Evolutionary conservation across 1,284 basidiomycete species (phyloP), one percentile per base, ranked within the genome.

Genomic region (Moesziomyces sp.): DNA sequence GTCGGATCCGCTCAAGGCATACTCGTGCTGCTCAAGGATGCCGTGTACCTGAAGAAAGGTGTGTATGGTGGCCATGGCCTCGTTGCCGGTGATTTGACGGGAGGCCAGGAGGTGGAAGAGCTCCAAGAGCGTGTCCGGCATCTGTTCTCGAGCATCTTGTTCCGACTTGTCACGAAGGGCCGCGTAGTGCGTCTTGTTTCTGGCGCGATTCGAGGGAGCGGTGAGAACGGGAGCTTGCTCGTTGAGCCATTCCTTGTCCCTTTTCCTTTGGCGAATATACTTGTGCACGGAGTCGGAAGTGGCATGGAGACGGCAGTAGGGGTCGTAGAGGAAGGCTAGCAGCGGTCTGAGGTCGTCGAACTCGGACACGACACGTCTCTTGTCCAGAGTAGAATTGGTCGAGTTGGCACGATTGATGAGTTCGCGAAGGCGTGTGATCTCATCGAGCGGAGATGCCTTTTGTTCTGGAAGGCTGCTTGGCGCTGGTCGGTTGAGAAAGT

Each of bases 381-480:
- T 75, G 40, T 52, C 59, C 16, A 64, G 64, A 46, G 55, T 64
- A 2, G 73, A 75, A 46, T 75, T 75, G 43, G 63, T 68, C 3
- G 60, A 60, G 35, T 71, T 66, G 54, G 59, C 73, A 9, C 63
- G 59, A 23, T 63, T 69, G 63, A 75, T 67, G 35, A 75, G 73
- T 30, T 64, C 58, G 11, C 73, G 63, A 1, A 75, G 50, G 19
- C 68, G 52, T 5, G 62, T 71, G 65, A 75, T 67, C 52, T 75
- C 53, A 52, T 70, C 63, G 14, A 75, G 28, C 0, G 73, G 73
- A 0, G 67, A 61, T 14, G 63, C 42, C 24, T n/a, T 42, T 16
- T 46, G 66, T 13, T 51, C 30, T 13, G 16, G 30, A n/a, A 44
- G 19, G 13, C 35, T 43, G 45, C 48, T 52, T 4, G 56, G 38